These are phyloP conservation scores for Mortierella sp. DNA, from an alignment of 371 early-diverging fungal species.

Conservation along the genomic window DNA sequence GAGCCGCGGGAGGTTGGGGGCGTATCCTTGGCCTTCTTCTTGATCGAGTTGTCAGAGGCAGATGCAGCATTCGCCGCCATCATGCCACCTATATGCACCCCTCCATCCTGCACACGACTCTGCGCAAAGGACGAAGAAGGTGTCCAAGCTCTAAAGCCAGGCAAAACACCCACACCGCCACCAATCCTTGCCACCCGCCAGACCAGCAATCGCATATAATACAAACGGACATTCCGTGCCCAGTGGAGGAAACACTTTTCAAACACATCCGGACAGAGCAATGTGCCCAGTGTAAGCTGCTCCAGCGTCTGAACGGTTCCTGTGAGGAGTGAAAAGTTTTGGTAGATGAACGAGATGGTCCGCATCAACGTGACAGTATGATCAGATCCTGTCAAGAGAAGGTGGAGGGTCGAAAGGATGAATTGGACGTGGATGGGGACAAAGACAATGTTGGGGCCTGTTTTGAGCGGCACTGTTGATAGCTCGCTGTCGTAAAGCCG, in stretches of 20 bases:
- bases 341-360: slow-evolving; percentile 66
- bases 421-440: slow-evolving; percentile 64
- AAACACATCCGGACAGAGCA: slow-evolving; percentile 62
- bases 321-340: slow-evolving; percentile 66
- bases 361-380: slow-evolving; percentile 66
- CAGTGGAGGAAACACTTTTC: slow-evolving; percentile 69
- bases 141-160: slow-evolving; percentile 48
- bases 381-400: slow-evolving; percentile 63
- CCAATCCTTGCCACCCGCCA: slow-evolving; percentile 64
- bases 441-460: slow-evolving; percentile 18
- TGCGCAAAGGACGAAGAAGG: neutral
- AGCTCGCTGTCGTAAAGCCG: slow-evolving; percentile 48
- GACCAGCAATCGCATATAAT: slow-evolving; percentile 65
- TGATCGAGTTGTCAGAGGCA: slow-evolving; percentile 1
- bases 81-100: slow-evolving; percentile 17
- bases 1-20: slow-evolving; percentile 13
- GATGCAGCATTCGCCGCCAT: slow-evolving; percentile 26
- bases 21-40: slow-evolving; percentile 32
- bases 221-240: slow-evolving; percentile 67
- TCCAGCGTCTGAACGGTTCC: slow-evolving; percentile 58
- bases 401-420: slow-evolving; percentile 61
- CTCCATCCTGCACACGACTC: slow-evolving; percentile 10
- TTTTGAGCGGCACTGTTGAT: slow-evolving; percentile 27
- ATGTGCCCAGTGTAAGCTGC: slow-evolving; percentile 59
- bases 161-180: slow-evolving; percentile 53